phyloP scores from a whole-genome alignment of 768 basidiomycete genomes.

The Amanita polypyramis region DNA sequence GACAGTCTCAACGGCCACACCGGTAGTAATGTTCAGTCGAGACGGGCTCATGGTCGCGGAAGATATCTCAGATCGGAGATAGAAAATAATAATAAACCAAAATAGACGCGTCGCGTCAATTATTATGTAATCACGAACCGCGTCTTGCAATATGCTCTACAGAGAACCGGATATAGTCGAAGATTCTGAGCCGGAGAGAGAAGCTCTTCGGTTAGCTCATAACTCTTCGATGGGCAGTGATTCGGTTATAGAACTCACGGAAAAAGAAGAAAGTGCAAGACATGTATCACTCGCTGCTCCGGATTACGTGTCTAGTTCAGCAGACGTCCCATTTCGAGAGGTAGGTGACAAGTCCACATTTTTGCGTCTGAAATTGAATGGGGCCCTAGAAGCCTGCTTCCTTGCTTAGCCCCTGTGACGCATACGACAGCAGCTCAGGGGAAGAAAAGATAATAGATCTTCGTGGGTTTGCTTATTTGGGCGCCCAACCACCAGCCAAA shows the following conservation, averaged over 20 bases:
- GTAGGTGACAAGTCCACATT: neutral
- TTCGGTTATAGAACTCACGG: conserved; percentile 16
- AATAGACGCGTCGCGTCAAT: conserved; percentile 7
- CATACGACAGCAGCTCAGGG: neutral
- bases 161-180: conserved; percentile 35
- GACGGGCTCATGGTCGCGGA: neutral
- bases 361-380: neutral
- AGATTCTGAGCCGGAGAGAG: conserved; percentile 67
- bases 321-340: neutral
- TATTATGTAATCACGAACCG: neutral
- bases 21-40: neutral
- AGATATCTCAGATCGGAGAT: neutral
- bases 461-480: neutral
- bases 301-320: neutral
- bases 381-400: neutral
- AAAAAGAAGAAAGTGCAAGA: conserved; percentile 12
- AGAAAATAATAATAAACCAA: conserved; percentile 1
- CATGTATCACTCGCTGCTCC: neutral
- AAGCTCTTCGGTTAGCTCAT: conserved; percentile 14
- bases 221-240: too few relatives aligned
- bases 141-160: neutral
- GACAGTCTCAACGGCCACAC: neutral
- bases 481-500: neutral
- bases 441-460: neutral
- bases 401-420: neutral